A percentile compares a stretch with the other conserved stretches of the same genome.
Conservation (phyloP, 371 early-diverging fungal genomes). For the Mortierella sp. region DNA sequence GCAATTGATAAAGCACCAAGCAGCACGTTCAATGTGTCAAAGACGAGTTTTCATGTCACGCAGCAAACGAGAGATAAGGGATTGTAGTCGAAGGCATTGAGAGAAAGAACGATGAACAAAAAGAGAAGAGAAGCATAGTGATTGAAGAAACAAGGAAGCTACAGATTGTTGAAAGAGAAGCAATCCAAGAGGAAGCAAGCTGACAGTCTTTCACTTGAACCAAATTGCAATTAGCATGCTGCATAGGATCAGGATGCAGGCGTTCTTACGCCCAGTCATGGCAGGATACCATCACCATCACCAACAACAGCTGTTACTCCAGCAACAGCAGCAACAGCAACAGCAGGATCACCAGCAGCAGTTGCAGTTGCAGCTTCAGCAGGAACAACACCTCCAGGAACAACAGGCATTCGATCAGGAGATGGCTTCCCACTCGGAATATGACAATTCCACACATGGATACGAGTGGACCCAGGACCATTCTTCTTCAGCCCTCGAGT, state of each 20-base stretch:
- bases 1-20: too few species aligned
- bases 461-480: conserved; percentile 44
- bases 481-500: not conserved
- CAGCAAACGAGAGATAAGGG: too few species aligned
- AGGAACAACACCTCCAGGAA: conserved; percentile 21
- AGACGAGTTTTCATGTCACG: too few species aligned
- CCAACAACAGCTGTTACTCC: conserved; percentile 2
- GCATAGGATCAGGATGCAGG: conserved; percentile 45
- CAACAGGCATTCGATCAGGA: conserved; percentile 26
- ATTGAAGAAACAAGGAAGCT: too few species aligned
- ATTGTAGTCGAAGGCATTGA: too few species aligned
- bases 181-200: too few species aligned
- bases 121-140: too few species aligned
- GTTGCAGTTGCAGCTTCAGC: not conserved
- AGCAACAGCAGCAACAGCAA: not conserved
- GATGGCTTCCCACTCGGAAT: conserved; percentile 13
- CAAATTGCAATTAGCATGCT: conserved; percentile 31
- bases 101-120: too few species aligned
- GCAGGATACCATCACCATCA: conserved; percentile 22
- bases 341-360: not conserved
- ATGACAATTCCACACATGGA: not conserved
- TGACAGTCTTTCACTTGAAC: too few species aligned
- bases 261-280: conserved; percentile 31
- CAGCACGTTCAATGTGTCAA: too few species aligned
- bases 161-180: too few species aligned